phyloP scores from a whole-genome alignment of 179 eudicot species.

The Vitellaria paradoxa region DNA sequence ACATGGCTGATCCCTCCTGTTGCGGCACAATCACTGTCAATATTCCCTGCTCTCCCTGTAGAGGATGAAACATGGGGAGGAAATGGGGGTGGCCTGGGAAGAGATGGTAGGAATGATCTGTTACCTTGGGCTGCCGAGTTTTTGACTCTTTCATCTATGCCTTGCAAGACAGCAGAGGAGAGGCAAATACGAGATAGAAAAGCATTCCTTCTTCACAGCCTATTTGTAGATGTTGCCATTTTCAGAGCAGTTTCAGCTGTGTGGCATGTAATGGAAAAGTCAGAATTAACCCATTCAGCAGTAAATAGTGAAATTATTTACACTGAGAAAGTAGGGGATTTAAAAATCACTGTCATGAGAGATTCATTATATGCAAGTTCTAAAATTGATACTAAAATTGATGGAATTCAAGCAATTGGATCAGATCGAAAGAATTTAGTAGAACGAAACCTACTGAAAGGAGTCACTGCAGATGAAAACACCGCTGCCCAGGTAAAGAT shows the following conservation, averaged over 20 bases:
- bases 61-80: conserved; percentile 99
- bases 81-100: conserved; percentile 95
- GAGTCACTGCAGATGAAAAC: conserved; percentile 99
- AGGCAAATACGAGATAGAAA: conserved; percentile 92
- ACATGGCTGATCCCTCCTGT: conserved; percentile 98
- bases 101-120: conserved; percentile 81
- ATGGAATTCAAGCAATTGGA: conserved; percentile 80
- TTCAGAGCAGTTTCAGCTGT: conserved; percentile 76
- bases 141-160: conserved; percentile 82
- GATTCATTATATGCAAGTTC: conserved; percentile 81
- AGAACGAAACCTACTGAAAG: conserved; percentile 88
- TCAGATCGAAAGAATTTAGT: conserved; percentile 54
- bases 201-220: conserved; percentile 93
- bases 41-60: conserved; percentile 77
- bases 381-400: conserved; percentile 93
- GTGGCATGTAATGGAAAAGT: conserved; percentile 54
- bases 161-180: conserved; percentile 97
- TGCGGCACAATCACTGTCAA: conserved; percentile 66
- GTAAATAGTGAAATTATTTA: conserved; percentile 40
- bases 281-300: conserved; percentile 27
- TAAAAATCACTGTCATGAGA: conserved; percentile 61
- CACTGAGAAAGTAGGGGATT: conserved; percentile 74
- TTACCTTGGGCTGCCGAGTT: conserved; percentile 90
- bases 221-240: conserved; percentile 96
- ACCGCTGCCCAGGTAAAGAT: conserved; percentile 95